Base-by-base conservation (phyloP, 164 flowering plant species). In the Magnolia sinica region DNA sequence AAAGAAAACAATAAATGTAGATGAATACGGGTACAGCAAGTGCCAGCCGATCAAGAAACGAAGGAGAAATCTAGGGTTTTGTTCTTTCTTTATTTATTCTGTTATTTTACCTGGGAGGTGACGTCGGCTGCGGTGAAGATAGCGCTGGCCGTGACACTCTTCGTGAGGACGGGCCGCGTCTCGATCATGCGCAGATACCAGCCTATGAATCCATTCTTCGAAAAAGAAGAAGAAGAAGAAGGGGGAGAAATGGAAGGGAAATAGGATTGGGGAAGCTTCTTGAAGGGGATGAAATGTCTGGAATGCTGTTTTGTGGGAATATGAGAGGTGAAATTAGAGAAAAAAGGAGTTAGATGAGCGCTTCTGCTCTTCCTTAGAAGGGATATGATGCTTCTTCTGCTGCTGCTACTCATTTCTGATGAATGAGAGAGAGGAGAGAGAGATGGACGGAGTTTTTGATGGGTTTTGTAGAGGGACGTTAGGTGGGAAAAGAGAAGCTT, bases 101-200 rank as follows among this genome's bases (percentile, higher is more conserved):
- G 18, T 55, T 10, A 55, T 16, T 16, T 50, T 80, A 93, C 99
- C 96, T 95, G 98, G 29, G 98, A 87, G 0, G 98, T 85, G 61
- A 90, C 82, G 75, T 95, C 98, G 49, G 98, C 95, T 18, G 91
- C 96, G 10, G 86, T 84, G 78, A 90, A 92, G 79, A 93, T 92
- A 74, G 89, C 63, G 4, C 86, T 83, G 51, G 86, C 85, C 68
- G 98, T 93, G 75, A 90, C 22, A 75, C 94, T 85, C 83, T 95
- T 95, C 0, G 98, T 93, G 55, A 91, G 75, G 78, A 95, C 68
- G 31, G 98, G 98, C 3, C 89, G 84, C 1, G 89, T 71, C 78
- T 93, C 86, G 66, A 95, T 77, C 95, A 88, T 77, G 8, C 84
- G 90, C 86, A 95, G 76, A 76, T 95, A 95, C 98, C 98, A 95